Evolutionary conservation across 2,329 filamentous ascomycete genomes (phyloP).

Genomic region (Fusarium nematophilum): DNA sequence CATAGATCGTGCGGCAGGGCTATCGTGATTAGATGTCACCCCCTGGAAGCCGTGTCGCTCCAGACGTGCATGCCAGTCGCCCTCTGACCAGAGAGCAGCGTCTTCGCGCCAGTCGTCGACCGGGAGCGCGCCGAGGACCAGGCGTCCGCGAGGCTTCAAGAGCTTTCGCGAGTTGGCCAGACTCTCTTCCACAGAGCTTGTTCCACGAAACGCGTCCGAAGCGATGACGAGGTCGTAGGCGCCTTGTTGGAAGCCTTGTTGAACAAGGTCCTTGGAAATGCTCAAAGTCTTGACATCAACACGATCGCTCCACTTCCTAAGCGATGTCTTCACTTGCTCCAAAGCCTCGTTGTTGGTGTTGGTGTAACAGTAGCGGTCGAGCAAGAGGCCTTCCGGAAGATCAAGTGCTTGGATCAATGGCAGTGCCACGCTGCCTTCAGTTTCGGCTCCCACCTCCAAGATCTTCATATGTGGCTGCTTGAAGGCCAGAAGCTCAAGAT

Average conservation of each 20-base stretch:
- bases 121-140: slow-evolving; percentile 1
- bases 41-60: slow-evolving; percentile 8
- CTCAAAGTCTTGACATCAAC: slow-evolving; percentile 8
- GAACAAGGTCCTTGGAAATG: slow-evolving; percentile 8
- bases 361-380: slow-evolving; percentile 18
- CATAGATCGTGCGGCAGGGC: background rate
- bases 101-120: background rate
- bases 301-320: slow-evolving; percentile 12
- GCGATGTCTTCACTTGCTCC: background rate
- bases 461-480: slow-evolving; percentile 27
- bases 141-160: slow-evolving; percentile 9
- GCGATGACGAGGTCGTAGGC: slow-evolving; percentile 18
- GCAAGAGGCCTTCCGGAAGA: slow-evolving; percentile 3
- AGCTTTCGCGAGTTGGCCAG: slow-evolving; percentile 16
- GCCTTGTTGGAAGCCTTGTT: slow-evolving; percentile 7
- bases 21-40: background rate
- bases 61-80: slow-evolving; percentile 2
- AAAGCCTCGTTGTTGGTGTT: background rate
- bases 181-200: background rate
- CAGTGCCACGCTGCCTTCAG: background rate
- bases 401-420: slow-evolving; percentile 17
- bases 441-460: slow-evolving; percentile 9
- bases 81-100: background rate
- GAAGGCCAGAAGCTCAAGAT: slow-evolving; percentile 18
- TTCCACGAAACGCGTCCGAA: background rate